Conservation (phyloP, 306 rosid genomes). For the Ceratonia siliqua region DNA sequence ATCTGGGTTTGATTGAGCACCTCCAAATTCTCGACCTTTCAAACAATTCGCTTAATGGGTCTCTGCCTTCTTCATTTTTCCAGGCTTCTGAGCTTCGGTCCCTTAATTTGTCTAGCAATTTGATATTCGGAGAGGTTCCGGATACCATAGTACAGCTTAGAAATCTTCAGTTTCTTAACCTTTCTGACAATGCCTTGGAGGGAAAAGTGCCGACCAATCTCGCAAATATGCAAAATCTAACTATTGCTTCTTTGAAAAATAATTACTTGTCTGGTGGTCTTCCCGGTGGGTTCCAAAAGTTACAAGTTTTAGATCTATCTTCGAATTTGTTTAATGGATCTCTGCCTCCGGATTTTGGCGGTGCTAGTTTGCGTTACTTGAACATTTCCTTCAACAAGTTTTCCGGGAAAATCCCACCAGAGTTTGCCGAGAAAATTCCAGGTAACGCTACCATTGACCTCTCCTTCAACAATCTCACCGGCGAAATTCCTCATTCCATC, state of each 20-base stretch:
- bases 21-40: constrained; percentile 78
- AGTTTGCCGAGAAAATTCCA: constrained; percentile 58
- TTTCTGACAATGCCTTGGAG: constrained; percentile 76
- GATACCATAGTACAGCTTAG: constrained; percentile 38
- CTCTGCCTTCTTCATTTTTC: constrained; percentile 62
- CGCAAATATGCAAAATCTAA: constrained; percentile 52
- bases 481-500: constrained; percentile 54
- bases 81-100: constrained; percentile 53
- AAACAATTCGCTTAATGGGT: constrained; percentile 77
- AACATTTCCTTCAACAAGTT: constrained; percentile 69
- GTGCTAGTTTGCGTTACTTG: constrained; percentile 52
- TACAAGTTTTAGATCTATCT: constrained; percentile 78
- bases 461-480: constrained; percentile 76
- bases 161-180: constrained; percentile 59
- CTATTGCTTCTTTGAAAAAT: constrained; percentile 48
- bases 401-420: constrained; percentile 61
- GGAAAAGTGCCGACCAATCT: constrained; percentile 68
- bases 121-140: constrained; percentile 60
- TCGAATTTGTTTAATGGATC: constrained; percentile 77
- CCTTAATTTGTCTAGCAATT: constrained; percentile 64
- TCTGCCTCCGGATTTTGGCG: constrained; percentile 62
- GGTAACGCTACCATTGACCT: constrained; percentile 62
- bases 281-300: constrained; percentile 43
- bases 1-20: constrained; percentile 64
- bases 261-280: constrained; percentile 67